These are phyloP conservation scores for Aspergillus novoparasiticus DNA, from an alignment of 2,329 filamentous ascomycete genomes.

Conservation along the genomic window DNA sequence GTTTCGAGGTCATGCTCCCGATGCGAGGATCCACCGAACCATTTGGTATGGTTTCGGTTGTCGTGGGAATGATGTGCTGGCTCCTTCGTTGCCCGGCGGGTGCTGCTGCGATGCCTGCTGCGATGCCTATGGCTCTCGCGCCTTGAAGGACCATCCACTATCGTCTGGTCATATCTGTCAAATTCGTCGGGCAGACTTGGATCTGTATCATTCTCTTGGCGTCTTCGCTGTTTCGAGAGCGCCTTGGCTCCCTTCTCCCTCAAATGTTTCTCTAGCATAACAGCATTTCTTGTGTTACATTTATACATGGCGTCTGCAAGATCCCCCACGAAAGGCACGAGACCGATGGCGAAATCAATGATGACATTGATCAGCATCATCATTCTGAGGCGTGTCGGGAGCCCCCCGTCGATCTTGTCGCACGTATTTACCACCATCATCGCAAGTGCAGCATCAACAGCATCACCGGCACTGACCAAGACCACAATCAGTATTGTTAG, in stretches of 20 bases:
- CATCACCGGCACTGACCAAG: constrained; percentile 69
- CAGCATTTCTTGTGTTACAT: constrained; percentile 51
- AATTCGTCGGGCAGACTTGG: constrained; percentile 43
- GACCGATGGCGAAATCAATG: constrained; percentile 51
- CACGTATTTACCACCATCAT: constrained; percentile 74
- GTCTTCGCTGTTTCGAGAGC: constrained; percentile 28
- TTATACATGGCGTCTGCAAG: constrained; percentile 51
- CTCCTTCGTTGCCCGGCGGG: constrained; percentile 24
- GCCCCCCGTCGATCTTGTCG: constrained; percentile 72
- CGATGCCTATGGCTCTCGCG: constrained; percentile 22
- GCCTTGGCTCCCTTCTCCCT: constrained; percentile 42
- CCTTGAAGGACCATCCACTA: constrained; percentile 24
- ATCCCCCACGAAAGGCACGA: constrained; percentile 55
- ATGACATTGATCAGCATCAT: constrained; percentile 81
- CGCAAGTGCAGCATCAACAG: constrained; percentile 71
- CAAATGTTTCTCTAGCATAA: constrained; percentile 48
- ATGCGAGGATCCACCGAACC: constrained; percentile 33
- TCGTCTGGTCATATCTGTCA: constrained; percentile 36
- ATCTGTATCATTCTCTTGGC: constrained; percentile 32
- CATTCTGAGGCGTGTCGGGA: constrained; percentile 58
- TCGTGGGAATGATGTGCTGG: constrained; percentile 27
- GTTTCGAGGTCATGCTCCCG: constrained; percentile 33
- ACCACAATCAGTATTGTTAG: background rate
- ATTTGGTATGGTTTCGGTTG: constrained; percentile 29
- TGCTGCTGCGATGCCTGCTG: constrained; percentile 21